Evolutionary conservation across 768 basidiomycete genomes (phyloP), one percentile per base, ranked within the genome.

Genomic region (Lactifluus hygrophoroides): DNA sequence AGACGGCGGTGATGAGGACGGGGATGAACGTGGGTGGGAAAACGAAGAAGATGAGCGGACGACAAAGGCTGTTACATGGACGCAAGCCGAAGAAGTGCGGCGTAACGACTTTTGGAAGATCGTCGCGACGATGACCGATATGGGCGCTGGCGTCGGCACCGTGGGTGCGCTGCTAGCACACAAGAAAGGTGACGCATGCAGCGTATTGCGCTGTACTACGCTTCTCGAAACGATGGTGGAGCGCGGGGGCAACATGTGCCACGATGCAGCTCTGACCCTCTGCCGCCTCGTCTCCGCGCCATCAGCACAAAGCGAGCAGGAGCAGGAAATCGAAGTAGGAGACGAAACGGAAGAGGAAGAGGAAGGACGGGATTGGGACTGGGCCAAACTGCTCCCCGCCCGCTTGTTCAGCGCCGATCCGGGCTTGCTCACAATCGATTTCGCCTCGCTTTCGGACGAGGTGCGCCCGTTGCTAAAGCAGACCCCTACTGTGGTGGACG

Each of bases 201-300:
- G 67, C 32, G 66, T 85, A n/a, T 69, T 67, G 48, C 75, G 76
- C 10, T 76, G 77, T 0, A 64, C 88, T 25, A 69, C 71, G 4
- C 67, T 85, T 16, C 70, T 90, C 38, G 74, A 77, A 34, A 55
- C 57, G 14, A 90, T 90, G 86, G 70, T 81, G 45, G 69, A 71
- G 58, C 82, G 77, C 64, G 78, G 80, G 25, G 77, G 77, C 0
- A 72, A 74, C 53, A 73, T 77, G 28, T 77, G 80, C 62, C 72
- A 70, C 19, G 84, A 86, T 42, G 82, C 80, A 0, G 72, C 86
- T 50, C 81, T 81, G 34, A 71, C 78, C 4, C 70, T 80, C 51
- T 74, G 72, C 54, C 68, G 67, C 45, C 68, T 76, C 72, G 75
- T 68, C 68, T 75, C 63, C 48, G 17, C 56, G 62, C 40, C 46